Evolutionary conservation across 2,329 filamentous ascomycete species (phyloP).

Genomic region (Calonectria montana): DNA sequence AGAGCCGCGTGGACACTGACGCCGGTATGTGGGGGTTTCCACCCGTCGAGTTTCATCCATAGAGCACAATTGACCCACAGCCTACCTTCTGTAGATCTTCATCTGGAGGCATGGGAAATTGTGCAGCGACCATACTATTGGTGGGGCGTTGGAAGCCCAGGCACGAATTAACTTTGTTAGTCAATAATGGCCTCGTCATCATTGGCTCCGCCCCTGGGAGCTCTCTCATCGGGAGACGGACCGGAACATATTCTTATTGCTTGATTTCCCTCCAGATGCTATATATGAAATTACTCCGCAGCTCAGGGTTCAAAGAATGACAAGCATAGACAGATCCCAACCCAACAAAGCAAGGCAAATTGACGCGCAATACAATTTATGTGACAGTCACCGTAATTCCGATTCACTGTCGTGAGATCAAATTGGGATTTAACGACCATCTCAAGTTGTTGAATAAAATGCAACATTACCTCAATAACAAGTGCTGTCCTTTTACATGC

Average conservation of each 20-base stretch:
- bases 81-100: background rate
- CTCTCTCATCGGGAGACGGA: background rate
- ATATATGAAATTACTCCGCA: background rate
- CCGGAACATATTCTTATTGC: background rate
- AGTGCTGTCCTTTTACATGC: too few species aligned
- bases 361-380: background rate
- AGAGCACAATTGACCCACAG: background rate
- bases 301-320: too few species aligned
- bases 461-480: too few species aligned
- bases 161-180: background rate
- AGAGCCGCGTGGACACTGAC: slow-evolving; percentile 7
- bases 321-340: background rate
- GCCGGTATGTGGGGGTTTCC: background rate
- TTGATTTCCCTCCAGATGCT: background rate
- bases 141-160: background rate
- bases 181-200: slow-evolving; percentile 2
- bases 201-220: background rate
- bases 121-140: background rate
- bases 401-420: too few species aligned
- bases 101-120: background rate
- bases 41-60: background rate
- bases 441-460: too few species aligned
- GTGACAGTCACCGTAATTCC: background rate
- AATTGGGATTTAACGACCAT: too few species aligned
- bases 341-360: too few species aligned